Evolutionary conservation across 257 asterid species (phyloP).

Genomic region (Nicotiana tabacum): DNA sequence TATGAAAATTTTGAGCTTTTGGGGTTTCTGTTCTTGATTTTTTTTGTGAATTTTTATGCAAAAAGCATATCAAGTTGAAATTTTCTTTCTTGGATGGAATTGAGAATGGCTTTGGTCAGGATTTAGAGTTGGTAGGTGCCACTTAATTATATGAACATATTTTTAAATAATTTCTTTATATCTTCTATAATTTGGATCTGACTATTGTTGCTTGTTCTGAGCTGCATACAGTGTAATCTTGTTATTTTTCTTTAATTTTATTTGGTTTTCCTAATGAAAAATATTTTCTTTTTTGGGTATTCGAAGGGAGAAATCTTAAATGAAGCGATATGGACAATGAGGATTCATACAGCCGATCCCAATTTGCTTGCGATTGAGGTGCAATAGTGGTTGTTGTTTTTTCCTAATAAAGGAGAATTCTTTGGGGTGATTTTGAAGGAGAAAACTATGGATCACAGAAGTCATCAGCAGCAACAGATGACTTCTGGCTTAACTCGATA

Average conservation of each 20-base stretch:
- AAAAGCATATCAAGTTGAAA: not conserved
- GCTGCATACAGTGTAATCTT: constrained; percentile 1
- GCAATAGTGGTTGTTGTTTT: not conserved
- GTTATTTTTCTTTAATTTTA: not conserved
- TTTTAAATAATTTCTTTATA: not conserved
- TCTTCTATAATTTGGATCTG: not conserved
- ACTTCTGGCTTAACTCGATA: constrained; percentile 63
- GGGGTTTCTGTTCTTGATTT: not conserved
- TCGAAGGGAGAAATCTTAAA: not conserved
- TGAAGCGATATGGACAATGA: not conserved
- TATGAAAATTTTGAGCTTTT: not conserved
- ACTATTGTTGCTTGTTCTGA: not conserved
- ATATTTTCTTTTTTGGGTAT: not conserved
- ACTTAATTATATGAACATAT: not conserved
- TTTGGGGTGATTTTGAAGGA: not conserved
- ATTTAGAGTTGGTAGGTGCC: not conserved
- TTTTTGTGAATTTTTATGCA: not conserved
- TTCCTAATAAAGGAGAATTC: not conserved
- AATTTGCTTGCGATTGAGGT: not conserved
- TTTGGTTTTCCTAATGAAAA: not conserved
- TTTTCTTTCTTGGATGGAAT: not conserved
- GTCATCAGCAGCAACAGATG: constrained; percentile 34
- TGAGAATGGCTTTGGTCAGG: not conserved
- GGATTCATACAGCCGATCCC: not conserved
- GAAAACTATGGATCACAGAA: constrained; percentile 5